phyloP scores from a whole-genome alignment of 257 asterid species.

The Solanum corneliomulleri region DNA sequence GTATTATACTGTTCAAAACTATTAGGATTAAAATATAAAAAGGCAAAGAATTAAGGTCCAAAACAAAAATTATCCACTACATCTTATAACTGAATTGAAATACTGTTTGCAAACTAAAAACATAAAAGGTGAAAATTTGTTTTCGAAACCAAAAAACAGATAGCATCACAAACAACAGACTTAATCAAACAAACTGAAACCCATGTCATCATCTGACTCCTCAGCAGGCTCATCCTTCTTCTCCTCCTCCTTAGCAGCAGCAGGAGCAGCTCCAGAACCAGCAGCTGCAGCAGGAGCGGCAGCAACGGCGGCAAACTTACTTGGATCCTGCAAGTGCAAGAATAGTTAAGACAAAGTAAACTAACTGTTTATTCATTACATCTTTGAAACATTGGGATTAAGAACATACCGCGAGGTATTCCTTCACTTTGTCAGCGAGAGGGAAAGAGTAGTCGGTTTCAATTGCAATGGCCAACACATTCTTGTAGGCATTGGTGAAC shows the following conservation, averaged over 20 bases:
- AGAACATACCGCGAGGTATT: constrained; percentile 35
- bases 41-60: not conserved
- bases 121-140: not conserved
- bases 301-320: constrained; percentile 56
- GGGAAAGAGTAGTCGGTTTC: constrained; percentile 84
- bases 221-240: constrained; percentile 18
- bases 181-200: constrained; percentile 69
- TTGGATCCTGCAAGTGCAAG: constrained; percentile 45
- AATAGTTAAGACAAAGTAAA: not conserved
- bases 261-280: constrained; percentile 27
- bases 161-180: not conserved
- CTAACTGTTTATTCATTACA: not conserved
- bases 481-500: constrained; percentile 78
- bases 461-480: constrained; percentile 57
- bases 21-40: not conserved
- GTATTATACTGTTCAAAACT: not conserved
- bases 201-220: constrained; percentile 82
- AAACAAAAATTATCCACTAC: not conserved
- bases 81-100: not conserved
- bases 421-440: constrained; percentile 80
- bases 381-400: not conserved
- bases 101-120: not conserved
- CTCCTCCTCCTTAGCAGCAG: constrained; percentile 49
- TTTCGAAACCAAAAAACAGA: not conserved
- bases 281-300: constrained; percentile 37